Evolutionary conservation across 2,329 filamentous ascomycete genomes (phyloP).

Genomic region (Cladosporium sp.): DNA sequence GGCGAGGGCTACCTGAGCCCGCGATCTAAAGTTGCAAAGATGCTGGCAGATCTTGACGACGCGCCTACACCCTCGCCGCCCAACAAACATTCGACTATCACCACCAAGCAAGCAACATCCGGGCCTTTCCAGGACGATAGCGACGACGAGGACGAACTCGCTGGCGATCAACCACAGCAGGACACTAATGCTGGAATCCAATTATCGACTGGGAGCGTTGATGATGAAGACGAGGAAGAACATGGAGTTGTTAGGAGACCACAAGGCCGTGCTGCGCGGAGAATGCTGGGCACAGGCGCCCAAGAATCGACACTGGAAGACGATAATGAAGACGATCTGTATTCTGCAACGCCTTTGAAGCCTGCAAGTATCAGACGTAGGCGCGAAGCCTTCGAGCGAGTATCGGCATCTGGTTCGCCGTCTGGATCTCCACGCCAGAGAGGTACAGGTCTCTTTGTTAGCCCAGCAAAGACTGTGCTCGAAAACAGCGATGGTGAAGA

Average conservation of each 20-base stretch:
- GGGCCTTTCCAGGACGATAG: conserved; percentile 12
- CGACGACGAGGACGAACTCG: conserved; percentile 3
- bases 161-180: not conserved
- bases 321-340: conserved; percentile 26
- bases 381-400: conserved; percentile 9
- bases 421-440: conserved; percentile 9
- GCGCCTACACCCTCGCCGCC: conserved; percentile 21
- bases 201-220: not conserved
- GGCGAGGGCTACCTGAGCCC: conserved; percentile 16
- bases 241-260: conserved; percentile 20
- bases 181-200: not conserved
- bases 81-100: not conserved
- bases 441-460: conserved; percentile 26
- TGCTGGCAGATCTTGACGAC: conserved; percentile 24
- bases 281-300: conserved; percentile 22
- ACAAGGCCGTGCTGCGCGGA: conserved; percentile 25
- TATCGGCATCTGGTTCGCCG: conserved; percentile 18
- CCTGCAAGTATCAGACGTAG: conserved; percentile 1
- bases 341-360: conserved; percentile 26
- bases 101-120: not conserved
- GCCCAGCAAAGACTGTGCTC: conserved; percentile 24
- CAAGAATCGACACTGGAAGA: not conserved
- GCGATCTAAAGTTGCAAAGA: conserved; percentile 22
- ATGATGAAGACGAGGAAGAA: conserved; percentile 4
- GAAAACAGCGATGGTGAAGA: conserved; percentile 21